Conservation (phyloP, 345 rosid genomes). For the thale cress (Arabidopsis thaliana) region DNA sequence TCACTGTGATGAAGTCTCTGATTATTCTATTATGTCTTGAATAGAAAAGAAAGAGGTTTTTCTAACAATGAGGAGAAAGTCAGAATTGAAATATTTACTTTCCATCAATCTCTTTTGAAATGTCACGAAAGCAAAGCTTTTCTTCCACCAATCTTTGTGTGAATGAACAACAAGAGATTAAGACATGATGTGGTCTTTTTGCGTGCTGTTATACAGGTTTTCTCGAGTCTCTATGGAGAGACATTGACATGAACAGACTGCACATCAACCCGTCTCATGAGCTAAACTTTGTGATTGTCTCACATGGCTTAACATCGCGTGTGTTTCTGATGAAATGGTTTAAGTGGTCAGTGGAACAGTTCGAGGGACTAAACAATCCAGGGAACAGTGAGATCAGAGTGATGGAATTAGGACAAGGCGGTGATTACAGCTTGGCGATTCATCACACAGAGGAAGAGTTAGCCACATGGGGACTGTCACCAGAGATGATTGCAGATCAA, state of each 20-base stretch:
- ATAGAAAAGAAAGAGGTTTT: no score
- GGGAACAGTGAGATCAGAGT: conserved; percentile 80
- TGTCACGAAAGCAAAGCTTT: neutral
- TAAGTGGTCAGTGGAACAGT: conserved; percentile 93
- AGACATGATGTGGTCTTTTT: neutral
- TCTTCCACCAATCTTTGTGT: neutral
- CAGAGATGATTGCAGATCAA: conserved; percentile 87
- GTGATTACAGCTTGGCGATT: conserved; percentile 87
- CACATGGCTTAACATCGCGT: conserved; percentile 80
- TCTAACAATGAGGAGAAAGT: no score
- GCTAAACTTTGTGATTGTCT: conserved; percentile 78
- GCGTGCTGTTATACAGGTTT: conserved; percentile 57
- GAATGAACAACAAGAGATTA: neutral
- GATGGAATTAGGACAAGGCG: conserved; percentile 81
- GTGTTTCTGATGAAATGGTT: conserved; percentile 99
- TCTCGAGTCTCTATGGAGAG: conserved; percentile 97
- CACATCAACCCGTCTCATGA: conserved; percentile 63
- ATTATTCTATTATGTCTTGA: neutral
- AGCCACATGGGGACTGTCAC: conserved; percentile 77
- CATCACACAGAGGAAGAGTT: conserved; percentile 84
- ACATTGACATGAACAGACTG: conserved; percentile 84
- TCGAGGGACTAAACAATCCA: conserved; percentile 72
- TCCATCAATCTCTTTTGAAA: no score
- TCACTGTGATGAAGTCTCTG: conserved; percentile 1
- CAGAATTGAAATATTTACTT: no score